Conservation (phyloP, 1,284 basidiomycete genomes). For the Ceratobasidium sp. region DNA sequence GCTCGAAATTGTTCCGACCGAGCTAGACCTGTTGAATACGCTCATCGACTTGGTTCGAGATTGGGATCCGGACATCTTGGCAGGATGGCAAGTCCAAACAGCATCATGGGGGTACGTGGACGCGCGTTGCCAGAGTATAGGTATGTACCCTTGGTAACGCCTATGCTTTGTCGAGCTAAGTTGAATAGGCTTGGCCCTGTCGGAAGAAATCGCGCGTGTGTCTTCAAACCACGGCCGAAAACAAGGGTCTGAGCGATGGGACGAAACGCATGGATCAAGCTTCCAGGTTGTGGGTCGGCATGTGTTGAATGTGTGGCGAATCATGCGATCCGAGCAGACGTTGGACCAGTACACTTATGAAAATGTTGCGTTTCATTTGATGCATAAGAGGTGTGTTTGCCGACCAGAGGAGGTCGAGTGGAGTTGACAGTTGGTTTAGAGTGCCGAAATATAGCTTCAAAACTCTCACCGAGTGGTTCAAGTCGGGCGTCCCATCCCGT, state of each 20-base stretch:
- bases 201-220: conserved; percentile 70
- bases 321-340: conserved; percentile 85
- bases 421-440: conserved; percentile 52
- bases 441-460: conserved; percentile 75
- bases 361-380: conserved; percentile 82
- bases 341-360: conserved; percentile 88
- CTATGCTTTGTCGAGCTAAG: background rate
- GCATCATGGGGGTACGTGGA: conserved; percentile 91
- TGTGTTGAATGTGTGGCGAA: conserved; percentile 90
- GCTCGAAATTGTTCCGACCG: conserved; percentile 64
- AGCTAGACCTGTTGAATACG: conserved; percentile 84
- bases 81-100: conserved; percentile 91
- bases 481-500: conserved; percentile 63
- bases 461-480: conserved; percentile 78
- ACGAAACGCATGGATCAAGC: conserved; percentile 75
- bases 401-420: background rate
- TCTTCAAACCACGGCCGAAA: conserved; percentile 51
- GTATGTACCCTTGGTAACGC: background rate
- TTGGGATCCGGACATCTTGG: conserved; percentile 89
- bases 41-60: conserved; percentile 77
- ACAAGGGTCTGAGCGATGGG: conserved; percentile 71
- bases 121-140: conserved; percentile 58
- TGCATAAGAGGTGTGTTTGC: conserved; percentile 66
- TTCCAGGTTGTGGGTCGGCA: conserved; percentile 89
- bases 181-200: conserved; percentile 31